Base-by-base conservation (phyloP, 2,329 filamentous ascomycete species). In the Dactylellina parvicollis region DNA sequence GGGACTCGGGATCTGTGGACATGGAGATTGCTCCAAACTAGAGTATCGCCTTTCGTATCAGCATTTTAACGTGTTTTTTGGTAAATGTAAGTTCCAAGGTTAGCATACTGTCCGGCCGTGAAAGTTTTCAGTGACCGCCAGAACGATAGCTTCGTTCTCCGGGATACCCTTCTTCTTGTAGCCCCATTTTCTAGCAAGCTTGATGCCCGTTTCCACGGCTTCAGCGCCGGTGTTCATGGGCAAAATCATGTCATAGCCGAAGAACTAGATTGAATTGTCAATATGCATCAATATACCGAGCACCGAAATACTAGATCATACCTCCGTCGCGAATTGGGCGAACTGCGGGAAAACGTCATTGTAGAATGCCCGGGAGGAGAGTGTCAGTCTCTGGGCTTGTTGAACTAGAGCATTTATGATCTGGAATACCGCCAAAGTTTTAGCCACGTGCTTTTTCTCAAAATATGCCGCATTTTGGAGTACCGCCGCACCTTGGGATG, bases 221-320 rank as follows among this genome's bases (percentile, higher is more conserved):
- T 98, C 94, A 20, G 94, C 94, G 70, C 94, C 94, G 1, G 94
- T 98, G 84, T 97, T 97, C 93, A 98, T 97, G 76, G 94, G 94
- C 81, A 98, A 83, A 32, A 96, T 92, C 94, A 97, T 97, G 82
- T 98, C 94, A 80, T 96, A 98, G 75, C 92, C 92, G 81, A 97
- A 96, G 49, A 75, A 78, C 76, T 77, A 59, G 22, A n/a, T 12
- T 24, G 55, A 9, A 26, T 20, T 14, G 18, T 56, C 34, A 57
- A 40, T 66, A 67, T 28, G 4, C 34, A 26, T 32, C 28, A 12
- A 38, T 22, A 14, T 18, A 34, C 22, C n/a, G 40, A 47, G 18
- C 26, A 36, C 4, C 9, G 56, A 34, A 32, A 40, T 12, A 3
- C 26, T 38, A 16, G 22, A n/a, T 2, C 32, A 24, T 80, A 91